Base-by-base conservation (phyloP, 179 eudicot species). In the Carnegiea gigantea region DNA sequence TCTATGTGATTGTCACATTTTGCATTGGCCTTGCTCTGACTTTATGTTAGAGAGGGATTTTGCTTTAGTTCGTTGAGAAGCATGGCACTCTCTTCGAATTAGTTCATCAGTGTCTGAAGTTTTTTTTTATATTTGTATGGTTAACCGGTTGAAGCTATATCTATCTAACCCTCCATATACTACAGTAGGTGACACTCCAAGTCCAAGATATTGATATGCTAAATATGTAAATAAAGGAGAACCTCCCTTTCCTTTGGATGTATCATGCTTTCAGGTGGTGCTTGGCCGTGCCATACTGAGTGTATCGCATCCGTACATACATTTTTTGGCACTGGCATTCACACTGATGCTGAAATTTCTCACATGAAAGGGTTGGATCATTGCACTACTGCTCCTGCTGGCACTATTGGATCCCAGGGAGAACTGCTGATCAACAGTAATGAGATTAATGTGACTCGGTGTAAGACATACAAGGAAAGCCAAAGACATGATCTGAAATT, bases 281-380 rank as follows among this genome's bases (percentile, higher is more conserved):
- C 21, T 30, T 70, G 23, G 46, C 73, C 6, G 8, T 28, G 21
- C 33, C 15, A 30, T 70, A 33, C 15, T 30, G 73, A 30, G 13
- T 18, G 13, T 70, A 15, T 33, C 10, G 28, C 46, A 15, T 51
- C 18, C 9, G 14, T 51, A 11, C 1, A 51, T 70, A 5, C 65
- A 13, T 76, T 70, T 70, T 57, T 54, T 60, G 65, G 79, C 80
- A 59, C 60, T 73, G 23, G 21, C 78, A 73, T 44, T 26, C 81
- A 76, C 70, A 83, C 78, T 86, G 60, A 84, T 77, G 38, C 78
- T 38, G 33, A 76, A 78, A 17, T 36, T 62, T 82, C 80, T 83
- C 59, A 72, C 53, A 68, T 84, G 86, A 72, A 86, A 93, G 98
- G 87, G 70, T 85, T 91, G 90, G 92, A 88, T 72, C 92, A 91